phyloP scores from a whole-genome alignment of 2,329 filamentous ascomycete species.

The Emmonsiellopsis sp. region DNA sequence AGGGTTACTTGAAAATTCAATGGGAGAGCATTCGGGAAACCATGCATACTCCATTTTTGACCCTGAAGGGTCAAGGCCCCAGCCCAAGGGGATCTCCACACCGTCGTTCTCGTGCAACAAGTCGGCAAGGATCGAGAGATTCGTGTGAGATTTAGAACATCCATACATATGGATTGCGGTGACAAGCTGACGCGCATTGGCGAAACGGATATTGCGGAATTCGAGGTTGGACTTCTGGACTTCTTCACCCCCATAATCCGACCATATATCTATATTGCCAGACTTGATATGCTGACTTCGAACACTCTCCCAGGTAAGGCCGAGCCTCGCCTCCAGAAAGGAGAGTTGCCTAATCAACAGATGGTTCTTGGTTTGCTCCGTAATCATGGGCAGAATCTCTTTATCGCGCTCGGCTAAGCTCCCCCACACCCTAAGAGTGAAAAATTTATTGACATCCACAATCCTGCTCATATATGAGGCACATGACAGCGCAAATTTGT shows the following conservation, averaged over 20 bases:
- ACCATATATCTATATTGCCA: slow-evolving; percentile 7
- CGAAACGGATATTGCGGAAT: slow-evolving; percentile 7
- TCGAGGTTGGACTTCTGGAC: slow-evolving; percentile 1
- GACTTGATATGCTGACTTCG: slow-evolving; percentile 12
- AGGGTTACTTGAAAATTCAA: slow-evolving; percentile 18
- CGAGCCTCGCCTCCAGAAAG: slow-evolving; percentile 23
- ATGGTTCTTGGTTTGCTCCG: slow-evolving; percentile 12
- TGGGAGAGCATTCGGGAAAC: slow-evolving; percentile 24
- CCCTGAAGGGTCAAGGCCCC: slow-evolving; percentile 3
- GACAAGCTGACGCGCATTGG: background rate
- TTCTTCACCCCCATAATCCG: slow-evolving; percentile 2
- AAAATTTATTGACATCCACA: slow-evolving; percentile 12
- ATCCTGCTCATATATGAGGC: slow-evolving; percentile 19
- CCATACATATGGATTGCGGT: slow-evolving; percentile 13
- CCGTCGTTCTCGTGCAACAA: slow-evolving; percentile 28
- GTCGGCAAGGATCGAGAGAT: slow-evolving; percentile 20
- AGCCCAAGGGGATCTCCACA: slow-evolving; percentile 14
- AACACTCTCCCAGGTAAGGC: slow-evolving; percentile 18
- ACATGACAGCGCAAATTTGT: slow-evolving; percentile 15
- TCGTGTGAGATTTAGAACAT: slow-evolving; percentile 20
- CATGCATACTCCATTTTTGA: slow-evolving; percentile 20
- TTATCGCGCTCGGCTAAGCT: slow-evolving; percentile 12
- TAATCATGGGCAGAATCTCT: slow-evolving; percentile 15
- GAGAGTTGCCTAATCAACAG: slow-evolving; percentile 19
- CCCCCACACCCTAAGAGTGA: slow-evolving; percentile 10